Evolutionary conservation across 176 grass and related monocot genomes (phyloP).

Genomic region (Panicum miliaceum): DNA sequence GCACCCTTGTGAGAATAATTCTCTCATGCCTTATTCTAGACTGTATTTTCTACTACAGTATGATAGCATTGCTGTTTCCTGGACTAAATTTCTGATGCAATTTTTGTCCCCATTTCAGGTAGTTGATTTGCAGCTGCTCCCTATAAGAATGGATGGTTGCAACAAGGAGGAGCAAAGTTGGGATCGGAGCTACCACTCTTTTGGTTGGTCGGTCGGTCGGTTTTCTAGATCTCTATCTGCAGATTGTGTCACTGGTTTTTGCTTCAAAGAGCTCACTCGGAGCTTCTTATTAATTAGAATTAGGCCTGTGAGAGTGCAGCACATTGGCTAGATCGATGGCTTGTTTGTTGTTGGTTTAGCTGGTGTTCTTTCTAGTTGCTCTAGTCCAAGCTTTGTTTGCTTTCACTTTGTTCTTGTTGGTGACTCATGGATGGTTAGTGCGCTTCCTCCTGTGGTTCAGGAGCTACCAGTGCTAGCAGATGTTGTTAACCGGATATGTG

Average conservation of each 20-base stretch:
- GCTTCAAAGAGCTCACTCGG: constrained; percentile 51
- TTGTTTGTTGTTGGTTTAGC: constrained; percentile 61
- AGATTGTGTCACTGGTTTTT: constrained; percentile 65
- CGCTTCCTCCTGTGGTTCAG: constrained; percentile 45
- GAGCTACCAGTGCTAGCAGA: constrained; percentile 8
- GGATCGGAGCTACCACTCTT: constrained; percentile 37
- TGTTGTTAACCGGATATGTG: constrained; percentile 39
- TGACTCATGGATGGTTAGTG: constrained; percentile 45
- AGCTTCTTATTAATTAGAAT: constrained; percentile 41
- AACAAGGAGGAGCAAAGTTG: constrained; percentile 36
- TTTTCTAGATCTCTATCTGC: constrained; percentile 48
- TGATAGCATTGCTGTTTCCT: neutral
- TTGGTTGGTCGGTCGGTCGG: constrained; percentile 43
- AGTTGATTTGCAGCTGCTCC: constrained; percentile 7
- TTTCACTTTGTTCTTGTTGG: constrained; percentile 41
- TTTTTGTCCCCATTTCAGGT: constrained; percentile 6
- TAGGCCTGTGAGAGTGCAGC: constrained; percentile 52
- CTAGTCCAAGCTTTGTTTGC: constrained; percentile 54
- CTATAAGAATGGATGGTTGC: neutral
- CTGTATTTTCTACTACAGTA: neutral
- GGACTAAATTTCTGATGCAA: neutral
- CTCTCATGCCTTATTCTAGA: constrained; percentile 16
- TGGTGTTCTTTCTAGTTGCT: constrained; percentile 44
- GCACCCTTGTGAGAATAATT: constrained; percentile 50
- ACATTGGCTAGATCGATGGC: constrained; percentile 25